Evolutionary conservation across 768 basidiomycete genomes (phyloP).

Genomic region (Serendipita sp.): DNA sequence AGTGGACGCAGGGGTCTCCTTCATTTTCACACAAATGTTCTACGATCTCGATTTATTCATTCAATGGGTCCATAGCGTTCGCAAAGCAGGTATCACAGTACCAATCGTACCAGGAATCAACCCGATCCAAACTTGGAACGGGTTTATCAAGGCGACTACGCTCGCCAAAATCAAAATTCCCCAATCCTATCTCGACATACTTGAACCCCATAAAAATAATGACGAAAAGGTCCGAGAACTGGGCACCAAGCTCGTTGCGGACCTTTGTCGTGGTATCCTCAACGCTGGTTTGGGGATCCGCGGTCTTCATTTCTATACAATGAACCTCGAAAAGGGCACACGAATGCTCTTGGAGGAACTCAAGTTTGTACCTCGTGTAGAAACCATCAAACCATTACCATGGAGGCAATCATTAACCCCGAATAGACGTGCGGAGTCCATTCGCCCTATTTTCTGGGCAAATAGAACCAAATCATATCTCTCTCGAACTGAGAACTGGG

Average conservation of each 20-base stretch:
- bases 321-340: conserved; percentile 92
- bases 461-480: conserved; percentile 91
- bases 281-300: conserved; percentile 64
- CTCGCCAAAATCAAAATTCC: conserved; percentile 71
- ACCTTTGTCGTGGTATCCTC: conserved; percentile 83
- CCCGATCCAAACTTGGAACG: conserved; percentile 93
- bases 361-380: conserved; percentile 69
- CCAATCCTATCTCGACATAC: conserved; percentile 48
- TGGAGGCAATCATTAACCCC: conserved; percentile 96
- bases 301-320: conserved; percentile 91
- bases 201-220: conserved; percentile 79
- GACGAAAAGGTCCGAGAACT: conserved; percentile 86
- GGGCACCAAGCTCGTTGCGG: conserved; percentile 86
- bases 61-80: conserved; percentile 70
- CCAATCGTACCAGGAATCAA: conserved; percentile 91
- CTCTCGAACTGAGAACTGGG: conserved; percentile 96
- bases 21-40: conserved; percentile 99
- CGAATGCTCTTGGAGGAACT: conserved; percentile 90
- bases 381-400: conserved; percentile 87
- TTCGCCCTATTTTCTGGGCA: conserved; percentile 98
- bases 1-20: conserved; percentile 73
- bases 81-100: conserved; percentile 72
- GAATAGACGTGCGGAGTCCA: conserved; percentile 75
- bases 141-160: conserved; percentile 69
- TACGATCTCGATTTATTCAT: conserved; percentile 88